Conservation (phyloP, 129 eudicot species). For the Mikania micrantha region DNA sequence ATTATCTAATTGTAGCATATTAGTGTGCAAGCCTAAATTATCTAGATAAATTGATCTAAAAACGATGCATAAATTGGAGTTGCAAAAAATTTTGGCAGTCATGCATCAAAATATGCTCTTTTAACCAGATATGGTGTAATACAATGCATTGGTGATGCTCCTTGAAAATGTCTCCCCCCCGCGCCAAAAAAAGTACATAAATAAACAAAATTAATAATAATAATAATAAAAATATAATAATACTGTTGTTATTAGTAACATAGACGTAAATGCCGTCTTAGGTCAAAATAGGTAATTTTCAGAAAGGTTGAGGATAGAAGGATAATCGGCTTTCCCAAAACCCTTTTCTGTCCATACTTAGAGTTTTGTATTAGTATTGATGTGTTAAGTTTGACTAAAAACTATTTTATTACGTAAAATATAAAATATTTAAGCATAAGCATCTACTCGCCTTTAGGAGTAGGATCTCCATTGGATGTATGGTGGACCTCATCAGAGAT, state of each 20-base stretch:
- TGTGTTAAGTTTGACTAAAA: neutral
- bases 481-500: constrained; percentile 55
- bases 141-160: too few relatives aligned
- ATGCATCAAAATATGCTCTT: neutral
- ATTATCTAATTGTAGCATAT: neutral
- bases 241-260: too few relatives aligned
- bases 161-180: too few relatives aligned
- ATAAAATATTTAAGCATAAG: neutral
- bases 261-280: too few relatives aligned
- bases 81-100: neutral
- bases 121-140: neutral
- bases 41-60: neutral
- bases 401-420: neutral
- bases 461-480: constrained; percentile 37
- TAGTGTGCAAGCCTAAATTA: neutral
- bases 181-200: too few relatives aligned
- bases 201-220: too few relatives aligned
- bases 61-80: neutral
- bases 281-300: neutral
- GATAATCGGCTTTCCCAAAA: neutral
- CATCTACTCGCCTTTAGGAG: constrained; percentile 56
- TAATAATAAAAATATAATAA: too few relatives aligned
- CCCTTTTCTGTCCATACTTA: too few relatives aligned
- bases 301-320: neutral
- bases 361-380: neutral